phyloP scores from a whole-genome alignment of 257 asterid genomes.

The Schizonepeta tenuifolia region DNA sequence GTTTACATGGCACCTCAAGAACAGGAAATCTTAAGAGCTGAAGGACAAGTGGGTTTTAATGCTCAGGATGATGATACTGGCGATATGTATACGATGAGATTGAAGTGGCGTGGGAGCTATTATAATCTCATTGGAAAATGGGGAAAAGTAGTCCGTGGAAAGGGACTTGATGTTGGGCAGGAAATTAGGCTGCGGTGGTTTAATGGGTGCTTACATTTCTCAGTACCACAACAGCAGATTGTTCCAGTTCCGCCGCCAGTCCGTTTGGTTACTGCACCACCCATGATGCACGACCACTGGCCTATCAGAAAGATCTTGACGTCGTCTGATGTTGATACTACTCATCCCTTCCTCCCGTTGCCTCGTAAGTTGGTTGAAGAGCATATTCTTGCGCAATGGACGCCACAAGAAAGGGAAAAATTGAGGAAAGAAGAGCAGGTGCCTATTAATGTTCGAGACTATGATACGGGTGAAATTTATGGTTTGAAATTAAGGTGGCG shows the following conservation, averaged over 20 bases:
- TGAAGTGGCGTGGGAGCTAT: constrained; percentile 65
- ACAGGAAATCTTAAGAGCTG: constrained; percentile 47
- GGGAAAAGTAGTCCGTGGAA: constrained; percentile 63
- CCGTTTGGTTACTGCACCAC: constrained; percentile 45
- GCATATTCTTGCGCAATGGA: constrained; percentile 55
- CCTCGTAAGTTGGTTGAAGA: constrained; percentile 57
- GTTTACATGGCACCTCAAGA: constrained; percentile 53
- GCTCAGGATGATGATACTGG: constrained; percentile 64
- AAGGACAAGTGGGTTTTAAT: constrained; percentile 54
- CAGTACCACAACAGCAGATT: constrained; percentile 53
- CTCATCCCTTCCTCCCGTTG: constrained; percentile 57
- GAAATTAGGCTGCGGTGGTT: constrained; percentile 59
- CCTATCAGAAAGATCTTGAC: constrained; percentile 54
- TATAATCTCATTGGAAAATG: constrained; percentile 59
- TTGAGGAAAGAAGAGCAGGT: constrained; percentile 58
- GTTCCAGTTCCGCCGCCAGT: constrained; percentile 42
- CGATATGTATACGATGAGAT: constrained; percentile 48
- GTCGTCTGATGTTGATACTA: constrained; percentile 55
- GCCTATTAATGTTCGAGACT: constrained; percentile 50
- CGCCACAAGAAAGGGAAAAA: constrained; percentile 48
- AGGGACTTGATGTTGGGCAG: constrained; percentile 63
- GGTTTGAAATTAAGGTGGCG: constrained; percentile 56
- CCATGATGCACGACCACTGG: constrained; percentile 54
- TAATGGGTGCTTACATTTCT: constrained; percentile 53
- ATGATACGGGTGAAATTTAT: constrained; percentile 50